These are phyloP conservation scores for Xylaria palmicola DNA, from an alignment of 495 filamentous ascomycete species.

Conservation along the genomic window DNA sequence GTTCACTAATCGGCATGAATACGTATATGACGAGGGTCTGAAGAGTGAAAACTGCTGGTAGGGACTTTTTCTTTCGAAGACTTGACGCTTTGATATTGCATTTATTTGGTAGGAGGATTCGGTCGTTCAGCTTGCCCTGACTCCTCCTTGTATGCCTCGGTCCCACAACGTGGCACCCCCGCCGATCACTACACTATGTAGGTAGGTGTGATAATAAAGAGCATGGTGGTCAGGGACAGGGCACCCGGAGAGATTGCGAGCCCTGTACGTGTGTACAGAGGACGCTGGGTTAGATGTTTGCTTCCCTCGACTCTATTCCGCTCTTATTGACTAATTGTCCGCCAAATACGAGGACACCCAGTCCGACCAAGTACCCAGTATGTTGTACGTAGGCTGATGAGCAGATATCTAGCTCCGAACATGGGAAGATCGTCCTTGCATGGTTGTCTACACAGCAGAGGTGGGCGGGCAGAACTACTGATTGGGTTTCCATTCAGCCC, in stretches of 20 bases:
- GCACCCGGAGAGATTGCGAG: slow-evolving; percentile 13
- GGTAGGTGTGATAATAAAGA: neutral
- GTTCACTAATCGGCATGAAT: too few species aligned
- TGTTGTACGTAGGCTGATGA: neutral
- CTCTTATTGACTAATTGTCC: neutral
- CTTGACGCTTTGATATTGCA: too few species aligned
- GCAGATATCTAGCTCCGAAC: neutral
- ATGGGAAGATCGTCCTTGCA: slow-evolving; percentile 1
- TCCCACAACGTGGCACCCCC: slow-evolving; percentile 16
- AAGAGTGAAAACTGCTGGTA: too few species aligned
- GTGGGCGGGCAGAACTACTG: neutral
- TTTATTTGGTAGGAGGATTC: neutral
- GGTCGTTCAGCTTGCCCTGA: slow-evolving; percentile 9
- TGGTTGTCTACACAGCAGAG: neutral
- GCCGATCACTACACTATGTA: slow-evolving; percentile 1
- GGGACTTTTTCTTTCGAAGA: too few species aligned
- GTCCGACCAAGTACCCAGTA: neutral
- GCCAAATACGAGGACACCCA: too few species aligned
- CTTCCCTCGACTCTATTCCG: neutral
- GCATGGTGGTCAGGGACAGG: slow-evolving; percentile 12
- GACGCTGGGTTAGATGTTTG: neutral
- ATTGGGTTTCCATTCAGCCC: slow-evolving; percentile 9
- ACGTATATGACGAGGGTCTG: too few species aligned
- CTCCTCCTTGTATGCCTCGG: neutral
- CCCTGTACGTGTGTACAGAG: neutral